These are phyloP conservation scores for Penicillium sp. DNA, from an alignment of 2,329 filamentous ascomycete genomes.

Conservation along the genomic window DNA sequence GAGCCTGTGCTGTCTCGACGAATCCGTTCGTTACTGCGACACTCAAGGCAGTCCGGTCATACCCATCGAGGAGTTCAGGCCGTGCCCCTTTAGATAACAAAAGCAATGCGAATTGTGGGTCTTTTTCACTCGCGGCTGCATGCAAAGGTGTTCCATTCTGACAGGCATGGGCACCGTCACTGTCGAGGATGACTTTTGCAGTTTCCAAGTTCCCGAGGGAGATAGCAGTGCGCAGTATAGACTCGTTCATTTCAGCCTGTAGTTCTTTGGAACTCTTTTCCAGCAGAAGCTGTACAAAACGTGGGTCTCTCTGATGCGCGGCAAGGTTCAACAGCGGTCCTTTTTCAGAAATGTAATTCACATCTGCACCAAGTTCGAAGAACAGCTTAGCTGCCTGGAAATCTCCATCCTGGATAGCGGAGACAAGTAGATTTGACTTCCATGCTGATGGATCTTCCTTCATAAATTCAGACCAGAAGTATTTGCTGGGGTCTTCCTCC, in stretches of 20 bases:
- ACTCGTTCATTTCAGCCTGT: not conserved
- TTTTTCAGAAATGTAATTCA: not conserved
- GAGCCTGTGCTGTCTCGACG: not conserved
- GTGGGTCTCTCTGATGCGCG: not conserved
- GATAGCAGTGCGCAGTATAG: not conserved
- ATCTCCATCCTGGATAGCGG: not conserved
- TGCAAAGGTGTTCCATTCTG: not conserved
- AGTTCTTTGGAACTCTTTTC: not conserved
- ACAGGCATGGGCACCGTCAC: not conserved
- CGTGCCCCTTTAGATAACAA: not conserved
- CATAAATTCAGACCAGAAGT: not conserved
- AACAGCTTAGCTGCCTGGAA: not conserved
- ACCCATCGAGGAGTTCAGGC: not conserved
- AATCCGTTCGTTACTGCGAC: not conserved
- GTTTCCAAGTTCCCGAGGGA: not conserved
- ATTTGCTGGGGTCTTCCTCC: not conserved
- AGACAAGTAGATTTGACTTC: not conserved
- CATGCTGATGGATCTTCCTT: not conserved
- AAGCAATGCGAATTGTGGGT: not conserved
- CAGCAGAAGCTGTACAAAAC: not conserved
- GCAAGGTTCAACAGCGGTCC: not conserved
- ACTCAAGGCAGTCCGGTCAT: not conserved
- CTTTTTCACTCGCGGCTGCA: not conserved
- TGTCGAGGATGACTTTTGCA: not conserved
- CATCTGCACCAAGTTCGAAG: not conserved